Percentiles rank a stretch among this genome's conserved stretches.
Evolutionary conservation across 441 rosid genomes (phyloP).

Genomic region (Euphorbia corollata): DNA sequence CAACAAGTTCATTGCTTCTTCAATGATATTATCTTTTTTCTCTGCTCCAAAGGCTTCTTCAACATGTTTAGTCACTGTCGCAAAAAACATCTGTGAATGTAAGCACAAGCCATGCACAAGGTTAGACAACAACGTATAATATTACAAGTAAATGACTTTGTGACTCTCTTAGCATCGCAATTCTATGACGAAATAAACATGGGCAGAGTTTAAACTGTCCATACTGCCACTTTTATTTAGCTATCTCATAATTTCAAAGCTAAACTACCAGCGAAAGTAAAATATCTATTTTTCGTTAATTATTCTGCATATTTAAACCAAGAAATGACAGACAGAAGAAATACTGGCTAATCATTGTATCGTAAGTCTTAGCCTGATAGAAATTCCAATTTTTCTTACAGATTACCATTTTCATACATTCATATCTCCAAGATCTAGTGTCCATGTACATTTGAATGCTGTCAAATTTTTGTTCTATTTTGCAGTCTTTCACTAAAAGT

Average conservation of each 20-base stretch:
- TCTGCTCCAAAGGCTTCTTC: slow-evolving; percentile 52
- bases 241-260: neutral
- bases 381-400: too few species aligned
- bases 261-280: neutral
- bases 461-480: neutral
- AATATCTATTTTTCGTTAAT: neutral
- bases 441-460: too few species aligned
- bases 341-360: neutral
- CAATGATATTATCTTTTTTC: slow-evolving; percentile 18
- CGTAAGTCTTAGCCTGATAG: neutral
- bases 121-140: neutral
- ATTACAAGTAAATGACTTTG: neutral
- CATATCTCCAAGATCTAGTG: too few species aligned
- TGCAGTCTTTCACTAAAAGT: neutral
- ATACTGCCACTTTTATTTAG: neutral
- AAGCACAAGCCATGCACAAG: neutral
- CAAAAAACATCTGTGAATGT: slow-evolving; percentile 50
- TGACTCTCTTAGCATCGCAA: neutral
- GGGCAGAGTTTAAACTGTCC: neutral
- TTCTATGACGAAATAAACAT: neutral
- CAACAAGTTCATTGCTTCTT: slow-evolving; percentile 24
- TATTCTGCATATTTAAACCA: neutral
- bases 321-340: neutral
- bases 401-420: too few species aligned
- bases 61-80: slow-evolving; percentile 44